A percentile compares a stretch with the other conserved stretches of the same genome.
These are phyloP conservation scores for Colletotrichum sp. DNA, from an alignment of 2,329 filamentous ascomycete species.

Conservation along the genomic window DNA sequence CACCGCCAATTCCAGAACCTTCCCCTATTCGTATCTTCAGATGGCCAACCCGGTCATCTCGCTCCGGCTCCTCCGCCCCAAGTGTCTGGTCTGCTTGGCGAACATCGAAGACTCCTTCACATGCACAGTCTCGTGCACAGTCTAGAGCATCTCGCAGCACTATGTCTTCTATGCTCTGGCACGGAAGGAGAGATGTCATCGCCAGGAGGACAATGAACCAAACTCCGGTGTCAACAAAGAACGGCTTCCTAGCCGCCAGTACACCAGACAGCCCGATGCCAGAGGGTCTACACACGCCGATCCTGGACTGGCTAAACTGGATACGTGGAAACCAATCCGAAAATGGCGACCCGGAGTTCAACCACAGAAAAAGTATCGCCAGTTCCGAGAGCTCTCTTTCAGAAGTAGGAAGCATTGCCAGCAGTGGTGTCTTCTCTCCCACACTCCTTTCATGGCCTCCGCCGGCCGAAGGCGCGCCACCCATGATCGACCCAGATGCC, in stretches of 20 bases:
- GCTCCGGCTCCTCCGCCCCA: neutral
- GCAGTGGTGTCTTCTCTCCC: constrained; percentile 15
- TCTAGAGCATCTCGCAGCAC: constrained; percentile 13
- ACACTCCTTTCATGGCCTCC: neutral
- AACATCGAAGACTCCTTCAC: neutral
- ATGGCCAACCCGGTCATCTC: constrained; percentile 17
- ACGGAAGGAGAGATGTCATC: constrained; percentile 10
- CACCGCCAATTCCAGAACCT: neutral
- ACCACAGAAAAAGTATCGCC: constrained; percentile 12
- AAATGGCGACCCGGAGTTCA: constrained; percentile 4
- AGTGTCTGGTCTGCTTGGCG: neutral
- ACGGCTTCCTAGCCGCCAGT: neutral
- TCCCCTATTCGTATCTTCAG: constrained; percentile 18
- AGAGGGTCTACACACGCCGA: neutral
- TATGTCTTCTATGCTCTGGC: constrained; percentile 15
- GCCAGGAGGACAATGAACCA: neutral
- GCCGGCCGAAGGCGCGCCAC: neutral
- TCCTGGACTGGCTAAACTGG: constrained; percentile 11
- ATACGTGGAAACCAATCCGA: constrained; percentile 7
- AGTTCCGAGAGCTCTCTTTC: neutral
- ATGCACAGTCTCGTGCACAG: neutral
- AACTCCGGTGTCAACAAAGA: neutral
- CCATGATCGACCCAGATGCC: neutral
- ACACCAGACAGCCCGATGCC: neutral
- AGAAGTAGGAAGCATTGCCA: neutral